These are phyloP conservation scores for Quercus berberidifolia DNA, from an alignment of 306 rosid species.

Conservation along the genomic window DNA sequence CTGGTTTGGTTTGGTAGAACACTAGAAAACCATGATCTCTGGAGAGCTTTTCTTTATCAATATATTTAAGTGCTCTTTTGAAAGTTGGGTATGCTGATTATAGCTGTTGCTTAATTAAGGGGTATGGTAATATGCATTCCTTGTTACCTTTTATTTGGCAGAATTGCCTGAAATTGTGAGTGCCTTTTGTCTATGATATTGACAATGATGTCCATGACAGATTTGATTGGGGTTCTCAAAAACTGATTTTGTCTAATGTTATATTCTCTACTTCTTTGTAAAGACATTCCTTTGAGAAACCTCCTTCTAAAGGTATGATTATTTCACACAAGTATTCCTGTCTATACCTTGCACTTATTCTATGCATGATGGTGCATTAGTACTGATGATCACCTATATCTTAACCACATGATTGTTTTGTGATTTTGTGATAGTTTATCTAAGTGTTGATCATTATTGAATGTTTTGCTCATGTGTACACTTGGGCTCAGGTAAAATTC, in stretches of 20 bases:
- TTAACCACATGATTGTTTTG: background rate
- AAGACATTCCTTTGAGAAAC: slow-evolving; percentile 21
- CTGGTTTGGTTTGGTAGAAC: slow-evolving; percentile 15
- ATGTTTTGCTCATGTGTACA: background rate
- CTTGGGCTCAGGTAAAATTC: background rate
- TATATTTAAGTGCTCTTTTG: background rate
- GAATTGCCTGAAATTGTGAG: slow-evolving; percentile 21
- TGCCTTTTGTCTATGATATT: slow-evolving; percentile 15
- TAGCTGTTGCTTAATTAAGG: too few species aligned
- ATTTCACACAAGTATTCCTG: background rate
- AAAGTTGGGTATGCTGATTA: background rate
- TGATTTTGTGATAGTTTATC: background rate
- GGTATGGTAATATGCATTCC: too few species aligned
- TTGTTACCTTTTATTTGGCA: slow-evolving; percentile 1
- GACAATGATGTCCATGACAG: slow-evolving; percentile 11
- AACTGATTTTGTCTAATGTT: background rate
- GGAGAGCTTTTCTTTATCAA: background rate
- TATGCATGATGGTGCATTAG: slow-evolving; percentile 14
- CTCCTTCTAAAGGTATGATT: slow-evolving; percentile 13
- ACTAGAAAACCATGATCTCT: background rate
- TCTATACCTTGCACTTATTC: slow-evolving; percentile 6
- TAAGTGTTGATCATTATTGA: background rate
- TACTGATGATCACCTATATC: background rate
- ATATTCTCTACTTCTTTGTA: slow-evolving; percentile 42
- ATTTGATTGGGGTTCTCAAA: background rate